Evolutionary conservation across 2,329 filamentous ascomycete genomes (phyloP).

Genomic region (Gliomastix tumulicola): DNA sequence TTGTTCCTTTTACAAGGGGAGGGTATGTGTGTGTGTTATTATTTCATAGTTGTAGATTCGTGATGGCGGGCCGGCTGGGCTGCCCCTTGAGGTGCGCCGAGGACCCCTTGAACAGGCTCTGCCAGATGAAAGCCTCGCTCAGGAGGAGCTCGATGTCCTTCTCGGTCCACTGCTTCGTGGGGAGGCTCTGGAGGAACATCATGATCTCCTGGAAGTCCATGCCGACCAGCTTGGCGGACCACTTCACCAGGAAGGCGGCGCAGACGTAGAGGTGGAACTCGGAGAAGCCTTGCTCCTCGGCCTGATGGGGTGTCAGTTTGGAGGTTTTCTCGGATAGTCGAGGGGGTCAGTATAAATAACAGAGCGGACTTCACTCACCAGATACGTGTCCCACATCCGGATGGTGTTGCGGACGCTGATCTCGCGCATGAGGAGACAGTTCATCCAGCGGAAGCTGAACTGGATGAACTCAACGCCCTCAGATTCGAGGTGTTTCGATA

Average conservation of each 20-base stretch:
- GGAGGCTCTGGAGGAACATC: conserved; percentile 97
- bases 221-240: conserved; percentile 88
- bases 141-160: conserved; percentile 95
- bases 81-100: conserved; percentile 73
- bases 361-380: conserved; percentile 65
- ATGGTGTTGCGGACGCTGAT: conserved; percentile 95
- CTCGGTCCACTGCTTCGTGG: conserved; percentile 91
- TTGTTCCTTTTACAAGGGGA: no score
- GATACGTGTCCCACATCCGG: conserved; percentile 98
- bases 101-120: conserved; percentile 91
- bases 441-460: conserved; percentile 99
- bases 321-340: no score
- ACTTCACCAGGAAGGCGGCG: conserved; percentile 95
- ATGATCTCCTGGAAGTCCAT: conserved; percentile 99
- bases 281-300: conserved; percentile 96
- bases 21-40: no score
- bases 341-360: no score
- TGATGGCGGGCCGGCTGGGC: conserved; percentile 23
- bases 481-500: conserved; percentile 83
- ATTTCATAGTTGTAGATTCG: conserved; percentile 26
- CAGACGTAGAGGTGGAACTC: conserved; percentile 98
- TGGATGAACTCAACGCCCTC: conserved; percentile 98
- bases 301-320: no score
- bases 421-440: conserved; percentile 95
- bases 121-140: conserved; percentile 98